A percentile compares a stretch with the other conserved stretches of the same genome.
Conservation (phyloP, 2,329 filamentous ascomycete genomes). For the Penicillium sp. region DNA sequence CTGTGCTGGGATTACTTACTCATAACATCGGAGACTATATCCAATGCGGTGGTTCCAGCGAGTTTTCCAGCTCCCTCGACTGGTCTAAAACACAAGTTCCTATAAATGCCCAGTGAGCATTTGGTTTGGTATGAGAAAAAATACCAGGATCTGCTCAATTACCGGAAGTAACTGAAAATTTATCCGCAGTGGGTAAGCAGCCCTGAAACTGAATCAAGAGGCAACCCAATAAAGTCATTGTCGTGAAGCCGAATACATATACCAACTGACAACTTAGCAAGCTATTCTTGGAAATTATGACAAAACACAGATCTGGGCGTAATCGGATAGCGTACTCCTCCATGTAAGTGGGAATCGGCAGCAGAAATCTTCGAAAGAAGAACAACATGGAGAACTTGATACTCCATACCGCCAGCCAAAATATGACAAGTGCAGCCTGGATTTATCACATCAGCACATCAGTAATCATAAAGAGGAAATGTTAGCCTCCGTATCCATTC, state of each 20-base stretch:
- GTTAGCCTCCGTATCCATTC: neutral
- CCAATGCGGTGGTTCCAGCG: neutral
- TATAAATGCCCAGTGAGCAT: neutral
- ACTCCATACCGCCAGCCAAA: neutral
- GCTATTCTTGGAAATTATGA: neutral
- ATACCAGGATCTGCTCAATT: neutral
- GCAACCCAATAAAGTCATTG: neutral
- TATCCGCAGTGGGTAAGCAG: neutral
- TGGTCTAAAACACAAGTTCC: neutral
- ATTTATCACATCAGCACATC: neutral
- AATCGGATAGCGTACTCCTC: neutral
- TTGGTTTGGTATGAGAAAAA: too few species aligned
- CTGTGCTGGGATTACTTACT: neutral
- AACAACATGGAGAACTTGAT: neutral
- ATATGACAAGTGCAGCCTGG: neutral
- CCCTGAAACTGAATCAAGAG: neutral
- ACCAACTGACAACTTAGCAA: neutral
- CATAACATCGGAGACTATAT: slow-evolving; percentile 1
- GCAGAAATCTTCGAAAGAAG: neutral
- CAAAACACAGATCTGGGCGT: neutral
- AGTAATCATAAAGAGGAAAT: neutral
- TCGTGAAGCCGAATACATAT: neutral
- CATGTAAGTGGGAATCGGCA: neutral
- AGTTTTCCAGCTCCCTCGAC: neutral
- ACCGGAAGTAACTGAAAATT: neutral